These are phyloP conservation scores for Tetrapisispora arboricola DNA, from an alignment of 805 yeast genomes.

Conservation along the genomic window DNA sequence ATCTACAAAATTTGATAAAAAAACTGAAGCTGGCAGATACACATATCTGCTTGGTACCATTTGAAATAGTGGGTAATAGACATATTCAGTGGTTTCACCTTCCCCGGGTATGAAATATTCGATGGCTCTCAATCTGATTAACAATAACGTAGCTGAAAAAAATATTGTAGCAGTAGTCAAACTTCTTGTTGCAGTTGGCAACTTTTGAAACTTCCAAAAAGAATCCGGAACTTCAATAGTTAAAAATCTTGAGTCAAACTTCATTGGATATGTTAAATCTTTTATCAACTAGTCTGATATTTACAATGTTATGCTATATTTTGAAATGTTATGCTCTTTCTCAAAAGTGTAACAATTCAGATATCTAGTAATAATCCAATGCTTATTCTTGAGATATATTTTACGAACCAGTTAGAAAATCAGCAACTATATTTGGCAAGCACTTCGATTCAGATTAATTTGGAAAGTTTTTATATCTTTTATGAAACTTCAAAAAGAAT, in stretches of 20 bases:
- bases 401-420: no score
- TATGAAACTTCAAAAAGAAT: no score
- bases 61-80: conserved; percentile 49
- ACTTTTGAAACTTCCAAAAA: conserved; percentile 10
- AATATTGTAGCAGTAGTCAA: conserved; percentile 32
- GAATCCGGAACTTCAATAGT: conserved; percentile 18
- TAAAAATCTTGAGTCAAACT: conserved; percentile 6
- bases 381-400: no score
- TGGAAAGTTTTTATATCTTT: no score
- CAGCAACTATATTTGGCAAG: no score
- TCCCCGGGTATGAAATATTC: conserved; percentile 4
- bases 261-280: not conserved
- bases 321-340: no score
- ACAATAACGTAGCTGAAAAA: conserved; percentile 34
- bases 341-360: no score
- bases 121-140: conserved; percentile 30
- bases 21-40: conserved; percentile 53
- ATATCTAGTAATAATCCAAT: no score
- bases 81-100: conserved; percentile 5
- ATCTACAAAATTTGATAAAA: conserved; percentile 58
- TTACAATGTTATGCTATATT: no score
- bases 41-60: conserved; percentile 50
- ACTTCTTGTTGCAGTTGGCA: conserved; percentile 41
- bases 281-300: no score
- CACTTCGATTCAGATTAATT: no score